phyloP scores from a whole-genome alignment of 495 filamentous ascomycete species.

The Penicillium silybi region DNA sequence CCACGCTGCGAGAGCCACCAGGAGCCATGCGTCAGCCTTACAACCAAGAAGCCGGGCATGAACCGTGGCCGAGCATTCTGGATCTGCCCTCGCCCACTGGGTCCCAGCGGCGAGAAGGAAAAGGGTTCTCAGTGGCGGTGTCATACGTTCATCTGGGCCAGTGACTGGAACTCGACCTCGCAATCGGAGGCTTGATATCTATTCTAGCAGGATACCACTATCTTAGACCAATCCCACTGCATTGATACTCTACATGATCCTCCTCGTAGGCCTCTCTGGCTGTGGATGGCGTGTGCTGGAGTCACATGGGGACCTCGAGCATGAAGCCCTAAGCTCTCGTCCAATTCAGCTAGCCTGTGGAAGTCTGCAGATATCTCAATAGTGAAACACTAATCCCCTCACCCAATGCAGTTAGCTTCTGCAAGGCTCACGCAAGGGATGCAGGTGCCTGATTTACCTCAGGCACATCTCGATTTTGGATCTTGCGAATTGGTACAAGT shows the following conservation, averaged over 20 bases:
- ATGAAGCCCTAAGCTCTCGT: background rate
- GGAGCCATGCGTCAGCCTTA: slow-evolving; percentile 76
- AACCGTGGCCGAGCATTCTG: slow-evolving; percentile 85
- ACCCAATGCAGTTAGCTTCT: background rate
- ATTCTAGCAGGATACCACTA: background rate
- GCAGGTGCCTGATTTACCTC: background rate
- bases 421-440: background rate
- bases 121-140: slow-evolving; percentile 80
- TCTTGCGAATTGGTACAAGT: too few relatives aligned
- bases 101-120: slow-evolving; percentile 79
- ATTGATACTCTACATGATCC: background rate
- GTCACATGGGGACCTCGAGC: background rate
- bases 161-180: slow-evolving; percentile 61
- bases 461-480: too few relatives aligned
- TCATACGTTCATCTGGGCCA: slow-evolving; percentile 85
- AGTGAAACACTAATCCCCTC: background rate
- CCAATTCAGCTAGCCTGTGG: background rate
- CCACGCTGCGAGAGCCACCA: slow-evolving; percentile 80
- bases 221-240: background rate
- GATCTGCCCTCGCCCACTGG: slow-evolving; percentile 77
- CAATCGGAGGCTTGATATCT: slow-evolving; percentile 9
- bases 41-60: slow-evolving; percentile 81
- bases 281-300: background rate
- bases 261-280: background rate
- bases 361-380: background rate